phyloP scores from a whole-genome alignment of 108 stramenopile species.

The Mediolabrus comicus region DNA sequence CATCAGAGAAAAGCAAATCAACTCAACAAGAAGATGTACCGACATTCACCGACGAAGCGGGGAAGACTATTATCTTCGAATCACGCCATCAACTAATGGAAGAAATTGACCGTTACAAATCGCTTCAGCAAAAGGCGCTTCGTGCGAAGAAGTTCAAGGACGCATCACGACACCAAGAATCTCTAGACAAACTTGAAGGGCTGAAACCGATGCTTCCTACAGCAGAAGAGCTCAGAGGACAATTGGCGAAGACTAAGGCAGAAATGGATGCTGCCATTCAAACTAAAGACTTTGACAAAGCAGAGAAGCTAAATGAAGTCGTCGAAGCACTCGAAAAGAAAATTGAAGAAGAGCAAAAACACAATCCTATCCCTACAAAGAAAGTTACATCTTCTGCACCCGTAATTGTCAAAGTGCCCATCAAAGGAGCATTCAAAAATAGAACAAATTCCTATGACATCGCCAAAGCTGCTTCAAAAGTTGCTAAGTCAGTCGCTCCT shows the following conservation, averaged over 20 bases:
- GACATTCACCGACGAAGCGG: conserved; percentile 41
- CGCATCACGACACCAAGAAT: conserved; percentile 57
- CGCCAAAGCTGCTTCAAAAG: conserved; percentile 10
- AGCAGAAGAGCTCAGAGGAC: conserved; percentile 46
- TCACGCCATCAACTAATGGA: conserved; percentile 60
- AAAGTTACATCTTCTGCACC: conserved; percentile 4
- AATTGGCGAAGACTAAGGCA: conserved; percentile 38
- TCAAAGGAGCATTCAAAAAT: conserved; percentile 21
- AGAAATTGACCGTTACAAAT: conserved; percentile 42
- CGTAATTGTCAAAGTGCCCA: conserved; percentile 6
- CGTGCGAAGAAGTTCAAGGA: conserved; percentile 67
- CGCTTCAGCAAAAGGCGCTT: conserved; percentile 44
- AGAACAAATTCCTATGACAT: conserved; percentile 1
- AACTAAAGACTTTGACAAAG: conserved; percentile 68
- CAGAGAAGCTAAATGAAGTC: conserved; percentile 54
- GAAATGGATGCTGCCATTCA: conserved; percentile 63
- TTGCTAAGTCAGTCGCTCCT: conserved; percentile 4
- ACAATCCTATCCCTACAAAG: neutral
- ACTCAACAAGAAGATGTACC: conserved; percentile 3
- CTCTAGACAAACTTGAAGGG: conserved; percentile 57
- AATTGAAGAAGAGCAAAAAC: conserved; percentile 46
- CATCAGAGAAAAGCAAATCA: conserved; percentile 2
- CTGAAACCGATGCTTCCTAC: conserved; percentile 61
- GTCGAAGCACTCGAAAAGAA: conserved; percentile 54
- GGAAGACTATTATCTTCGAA: conserved; percentile 50